Percentiles rank a stretch among this genome's conserved stretches.
Conservation (phyloP, 768 basidiomycete genomes). For the Ramaria sp. region DNA sequence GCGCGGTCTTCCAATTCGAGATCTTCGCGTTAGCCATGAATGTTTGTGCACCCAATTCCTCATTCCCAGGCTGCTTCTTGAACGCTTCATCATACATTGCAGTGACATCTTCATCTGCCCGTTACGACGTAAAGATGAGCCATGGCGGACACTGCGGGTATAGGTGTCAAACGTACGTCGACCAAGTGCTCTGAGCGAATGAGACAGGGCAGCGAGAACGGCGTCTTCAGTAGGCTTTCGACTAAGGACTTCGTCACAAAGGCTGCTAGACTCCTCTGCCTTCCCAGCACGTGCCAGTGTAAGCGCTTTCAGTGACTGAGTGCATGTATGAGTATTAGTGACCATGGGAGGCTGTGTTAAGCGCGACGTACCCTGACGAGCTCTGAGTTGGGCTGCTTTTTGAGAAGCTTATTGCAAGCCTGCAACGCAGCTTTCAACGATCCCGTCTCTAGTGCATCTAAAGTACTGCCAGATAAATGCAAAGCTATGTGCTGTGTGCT, state of each 20-base stretch:
- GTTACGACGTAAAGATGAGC: slow-evolving; percentile 14
- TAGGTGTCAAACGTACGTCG: slow-evolving; percentile 32
- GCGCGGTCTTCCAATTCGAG: slow-evolving; percentile 77
- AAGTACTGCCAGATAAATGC: not conserved
- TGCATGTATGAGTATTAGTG: slow-evolving; percentile 7
- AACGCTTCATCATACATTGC: slow-evolving; percentile 81
- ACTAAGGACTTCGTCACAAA: slow-evolving; percentile 74
- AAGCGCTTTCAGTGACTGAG: slow-evolving; percentile 71
- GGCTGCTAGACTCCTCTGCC: slow-evolving; percentile 66
- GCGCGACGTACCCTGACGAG: slow-evolving; percentile 47
- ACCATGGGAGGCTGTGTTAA: not conserved
- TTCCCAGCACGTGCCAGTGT: slow-evolving; percentile 79
- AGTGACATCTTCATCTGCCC: slow-evolving; percentile 62
- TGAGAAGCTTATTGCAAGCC: slow-evolving; percentile 77
- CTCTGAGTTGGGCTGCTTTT: slow-evolving; percentile 69
- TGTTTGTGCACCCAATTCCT: slow-evolving; percentile 73
- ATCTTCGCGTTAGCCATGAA: slow-evolving; percentile 80
- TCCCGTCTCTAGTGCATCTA: slow-evolving; percentile 79
- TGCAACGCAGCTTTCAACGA: slow-evolving; percentile 82
- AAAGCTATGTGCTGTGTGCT: not conserved
- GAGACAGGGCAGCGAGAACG: slow-evolving; percentile 72
- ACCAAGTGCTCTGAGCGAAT: slow-evolving; percentile 69
- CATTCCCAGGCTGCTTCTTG: slow-evolving; percentile 69
- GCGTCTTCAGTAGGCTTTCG: slow-evolving; percentile 63
- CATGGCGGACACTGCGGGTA: slow-evolving; percentile 15